Percentiles rank a stretch among this genome's conserved stretches.
phyloP scores from a whole-genome alignment of 306 rosid species.

The Ochetophila trinervis region DNA sequence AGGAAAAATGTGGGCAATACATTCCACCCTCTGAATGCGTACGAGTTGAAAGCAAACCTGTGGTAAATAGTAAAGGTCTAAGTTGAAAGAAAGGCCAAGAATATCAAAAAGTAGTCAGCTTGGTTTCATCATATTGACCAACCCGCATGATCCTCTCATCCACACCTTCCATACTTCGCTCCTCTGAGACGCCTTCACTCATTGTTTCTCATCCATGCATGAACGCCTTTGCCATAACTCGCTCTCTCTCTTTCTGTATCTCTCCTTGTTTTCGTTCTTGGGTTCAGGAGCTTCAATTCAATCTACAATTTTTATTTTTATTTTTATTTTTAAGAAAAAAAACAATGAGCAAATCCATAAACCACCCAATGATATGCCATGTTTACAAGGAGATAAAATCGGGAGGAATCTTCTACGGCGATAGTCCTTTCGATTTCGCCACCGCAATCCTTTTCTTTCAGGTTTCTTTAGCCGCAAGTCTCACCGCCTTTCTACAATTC shows the following conservation, averaged over 20 bases:
- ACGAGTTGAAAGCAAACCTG: neutral
- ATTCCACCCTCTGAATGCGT: too few relatives aligned
- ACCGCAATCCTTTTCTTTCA: conserved; percentile 33
- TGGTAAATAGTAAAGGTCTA: neutral
- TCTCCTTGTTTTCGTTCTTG: too few relatives aligned
- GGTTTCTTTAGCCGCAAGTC: conserved; percentile 24
- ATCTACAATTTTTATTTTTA: too few relatives aligned
- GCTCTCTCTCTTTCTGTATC: neutral
- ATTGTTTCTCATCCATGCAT: conserved; percentile 1
- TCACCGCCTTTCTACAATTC: conserved; percentile 24
- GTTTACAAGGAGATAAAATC: neutral
- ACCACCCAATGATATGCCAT: conserved; percentile 37
- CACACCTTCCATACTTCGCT: conserved; percentile 4
- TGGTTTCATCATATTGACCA: too few relatives aligned
- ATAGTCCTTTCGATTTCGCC: conserved; percentile 34
- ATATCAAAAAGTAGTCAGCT: too few relatives aligned
- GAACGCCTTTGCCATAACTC: neutral
- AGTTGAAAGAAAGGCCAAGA: neutral
- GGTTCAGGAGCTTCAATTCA: too few relatives aligned
- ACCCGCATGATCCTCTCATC: conserved; percentile 25
- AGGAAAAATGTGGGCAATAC: too few relatives aligned
- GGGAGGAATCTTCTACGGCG: conserved; percentile 36
- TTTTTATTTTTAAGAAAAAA: too few relatives aligned
- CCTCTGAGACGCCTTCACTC: neutral
- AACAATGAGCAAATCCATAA: too few relatives aligned